phyloP scores from a whole-genome alignment of 768 basidiomycete species.

The Sarcodon aspratus region DNA sequence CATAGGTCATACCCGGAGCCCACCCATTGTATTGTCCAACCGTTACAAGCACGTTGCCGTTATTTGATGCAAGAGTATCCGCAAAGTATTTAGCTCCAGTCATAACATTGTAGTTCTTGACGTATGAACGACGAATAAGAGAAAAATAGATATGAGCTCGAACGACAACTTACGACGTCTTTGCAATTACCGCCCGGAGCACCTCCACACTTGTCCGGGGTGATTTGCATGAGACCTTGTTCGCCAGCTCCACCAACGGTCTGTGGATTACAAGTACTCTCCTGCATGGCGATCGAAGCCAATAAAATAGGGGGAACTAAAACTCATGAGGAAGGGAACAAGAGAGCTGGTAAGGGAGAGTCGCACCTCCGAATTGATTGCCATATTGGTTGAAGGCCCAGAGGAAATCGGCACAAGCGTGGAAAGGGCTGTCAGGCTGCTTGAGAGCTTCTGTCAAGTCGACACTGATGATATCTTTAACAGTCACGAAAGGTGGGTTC shows the following conservation, averaged over 20 bases:
- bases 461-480: slow-evolving; percentile 38
- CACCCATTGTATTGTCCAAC: slow-evolving; percentile 77
- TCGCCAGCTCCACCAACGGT: slow-evolving; percentile 70
- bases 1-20: slow-evolving; percentile 45
- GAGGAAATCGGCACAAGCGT: slow-evolving; percentile 40
- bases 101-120: slow-evolving; percentile 59
- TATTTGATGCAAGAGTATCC: slow-evolving; percentile 31
- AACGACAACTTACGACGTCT: slow-evolving; percentile 19
- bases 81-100: slow-evolving; percentile 56
- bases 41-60: slow-evolving; percentile 41
- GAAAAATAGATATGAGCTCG: background rate
- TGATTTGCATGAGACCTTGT: slow-evolving; percentile 83
- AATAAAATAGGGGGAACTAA: slow-evolving; percentile 65
- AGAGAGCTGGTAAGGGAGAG: background rate
- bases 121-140: background rate
- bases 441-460: slow-evolving; percentile 37
- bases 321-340: background rate
- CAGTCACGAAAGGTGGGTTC: slow-evolving; percentile 53
- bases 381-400: slow-evolving; percentile 50
- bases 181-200: slow-evolving; percentile 34
- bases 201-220: slow-evolving; percentile 60
- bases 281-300: slow-evolving; percentile 86
- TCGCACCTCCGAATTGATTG: slow-evolving; percentile 27
- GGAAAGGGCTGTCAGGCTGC: slow-evolving; percentile 42
- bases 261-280: slow-evolving; percentile 58